Percentiles rank a stretch among this genome's conserved stretches.
phyloP scores from a whole-genome alignment of 2,329 filamentous ascomycete genomes.

The Orbilia ellipsospora region DNA sequence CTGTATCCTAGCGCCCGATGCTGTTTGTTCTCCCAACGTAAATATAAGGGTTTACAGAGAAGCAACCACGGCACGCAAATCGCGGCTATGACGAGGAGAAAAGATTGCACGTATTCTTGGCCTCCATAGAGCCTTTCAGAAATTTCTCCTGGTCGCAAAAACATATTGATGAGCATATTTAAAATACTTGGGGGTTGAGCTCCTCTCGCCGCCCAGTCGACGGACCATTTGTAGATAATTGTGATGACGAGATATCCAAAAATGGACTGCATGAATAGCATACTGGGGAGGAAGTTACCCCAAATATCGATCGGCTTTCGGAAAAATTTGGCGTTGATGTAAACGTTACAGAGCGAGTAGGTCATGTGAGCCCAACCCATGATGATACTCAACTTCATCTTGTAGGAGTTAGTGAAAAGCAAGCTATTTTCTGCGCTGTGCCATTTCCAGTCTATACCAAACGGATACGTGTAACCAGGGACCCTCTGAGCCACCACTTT shows the following conservation, averaged over 20 bases:
- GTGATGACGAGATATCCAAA: conserved; percentile 95
- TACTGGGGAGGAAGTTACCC: conserved; percentile 96
- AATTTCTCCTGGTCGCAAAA: conserved; percentile 82
- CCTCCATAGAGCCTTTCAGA: conserved; percentile 78
- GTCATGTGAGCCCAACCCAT: conserved; percentile 99
- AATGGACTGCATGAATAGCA: conserved; percentile 99
- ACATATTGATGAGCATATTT: conserved; percentile 99
- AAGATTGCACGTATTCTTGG: conserved; percentile 79
- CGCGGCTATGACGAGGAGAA: conserved; percentile 83
- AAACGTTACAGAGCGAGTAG: conserved; percentile 92
- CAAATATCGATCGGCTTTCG: conserved; percentile 94
- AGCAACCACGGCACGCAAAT: conserved; percentile 88
- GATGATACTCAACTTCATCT: conserved; percentile 99
- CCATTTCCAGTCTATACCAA: conserved; percentile 96
- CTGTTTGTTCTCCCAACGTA: conserved; percentile 91
- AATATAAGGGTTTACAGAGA: conserved; percentile 94
- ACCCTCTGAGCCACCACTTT: conserved; percentile 76
- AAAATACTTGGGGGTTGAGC: conserved; percentile 83
- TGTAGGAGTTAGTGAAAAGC: conserved; percentile 97
- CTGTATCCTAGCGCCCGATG: conserved; percentile 89
- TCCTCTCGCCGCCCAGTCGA: conserved; percentile 80
- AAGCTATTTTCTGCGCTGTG: conserved; percentile 95
- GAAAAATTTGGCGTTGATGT: conserved; percentile 94
- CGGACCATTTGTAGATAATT: conserved; percentile 96
- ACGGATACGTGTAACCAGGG: conserved; percentile 86